Percentiles rank a stretch among this genome's conserved stretches.
phyloP scores from a whole-genome alignment of 441 rosid species.

The Adansonia gregorii region DNA sequence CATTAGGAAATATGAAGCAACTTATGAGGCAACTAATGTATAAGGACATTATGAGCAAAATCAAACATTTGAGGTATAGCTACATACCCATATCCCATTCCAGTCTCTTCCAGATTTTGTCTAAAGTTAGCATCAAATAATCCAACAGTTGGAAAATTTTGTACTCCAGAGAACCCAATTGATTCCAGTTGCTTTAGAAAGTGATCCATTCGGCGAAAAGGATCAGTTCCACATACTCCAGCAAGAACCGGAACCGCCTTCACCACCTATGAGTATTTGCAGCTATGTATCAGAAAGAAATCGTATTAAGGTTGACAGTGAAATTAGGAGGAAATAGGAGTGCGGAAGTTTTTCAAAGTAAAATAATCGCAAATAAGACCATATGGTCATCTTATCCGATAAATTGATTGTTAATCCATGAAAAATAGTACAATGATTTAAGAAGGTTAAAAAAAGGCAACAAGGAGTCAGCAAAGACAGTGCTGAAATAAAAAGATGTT shows the following conservation, averaged over 20 bases:
- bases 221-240: constrained; percentile 95
- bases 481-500: constrained; percentile 9
- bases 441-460: background rate
- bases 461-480: background rate
- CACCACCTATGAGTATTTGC: constrained; percentile 58
- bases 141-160: constrained; percentile 97
- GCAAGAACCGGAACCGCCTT: constrained; percentile 89
- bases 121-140: constrained; percentile 93
- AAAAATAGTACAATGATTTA: constrained; percentile 5
- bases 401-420: background rate
- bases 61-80: constrained; percentile 39
- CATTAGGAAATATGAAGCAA: constrained; percentile 23
- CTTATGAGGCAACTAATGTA: constrained; percentile 4
- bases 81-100: constrained; percentile 92
- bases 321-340: background rate
- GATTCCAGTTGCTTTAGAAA: constrained; percentile 86
- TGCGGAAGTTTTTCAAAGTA: background rate
- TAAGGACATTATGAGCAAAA: constrained; percentile 11
- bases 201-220: constrained; percentile 84
- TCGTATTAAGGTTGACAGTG: background rate
- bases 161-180: constrained; percentile 86
- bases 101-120: constrained; percentile 95
- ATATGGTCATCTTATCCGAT: background rate
- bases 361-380: background rate
- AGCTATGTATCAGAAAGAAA: constrained; percentile 16